Evolutionary conservation across 352 stramenopile species (phyloP).

Genomic region (Pythium scleroteichum): DNA sequence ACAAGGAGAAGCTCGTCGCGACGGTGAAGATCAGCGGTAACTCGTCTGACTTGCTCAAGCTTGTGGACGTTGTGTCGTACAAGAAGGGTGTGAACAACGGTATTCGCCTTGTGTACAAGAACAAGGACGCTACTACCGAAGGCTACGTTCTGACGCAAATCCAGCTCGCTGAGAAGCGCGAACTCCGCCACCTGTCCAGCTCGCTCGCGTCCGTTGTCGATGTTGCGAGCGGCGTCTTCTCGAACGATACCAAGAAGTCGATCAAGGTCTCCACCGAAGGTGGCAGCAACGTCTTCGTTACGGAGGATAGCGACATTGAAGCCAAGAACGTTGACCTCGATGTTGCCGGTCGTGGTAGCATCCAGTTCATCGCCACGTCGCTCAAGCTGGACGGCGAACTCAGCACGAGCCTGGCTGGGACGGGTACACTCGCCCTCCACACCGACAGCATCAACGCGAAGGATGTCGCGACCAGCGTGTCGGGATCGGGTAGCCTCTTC

Average conservation of each 20-base stretch:
- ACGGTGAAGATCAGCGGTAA: conserved; percentile 59
- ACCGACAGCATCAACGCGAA: conserved; percentile 21
- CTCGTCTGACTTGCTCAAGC: conserved; percentile 47
- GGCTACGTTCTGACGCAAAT: conserved; percentile 62
- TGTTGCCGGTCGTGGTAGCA: conserved; percentile 39
- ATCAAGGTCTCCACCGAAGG: conserved; percentile 45
- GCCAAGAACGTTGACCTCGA: conserved; percentile 40
- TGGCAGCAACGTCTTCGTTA: conserved; percentile 41
- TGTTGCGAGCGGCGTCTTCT: conserved; percentile 47
- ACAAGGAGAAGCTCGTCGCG: conserved; percentile 42
- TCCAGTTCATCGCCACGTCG: conserved; percentile 32
- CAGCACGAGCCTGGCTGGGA: conserved; percentile 18
- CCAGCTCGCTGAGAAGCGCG: conserved; percentile 47
- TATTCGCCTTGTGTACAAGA: conserved; percentile 51
- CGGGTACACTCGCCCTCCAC: conserved; percentile 20
- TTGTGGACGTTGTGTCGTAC: conserved; percentile 44
- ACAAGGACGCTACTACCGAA: conserved; percentile 46
- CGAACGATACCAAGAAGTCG: conserved; percentile 34
- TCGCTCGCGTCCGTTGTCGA: conserved; percentile 41
- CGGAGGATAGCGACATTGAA: conserved; percentile 37
- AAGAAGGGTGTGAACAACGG: conserved; percentile 42
- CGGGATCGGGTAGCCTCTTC: conserved; percentile 26
- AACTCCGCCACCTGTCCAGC: conserved; percentile 40
- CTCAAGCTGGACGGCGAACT: conserved; percentile 27
- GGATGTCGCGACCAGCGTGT: conserved; percentile 21